Evolutionary conservation across 331 rosid species (phyloP).

Genomic region (Telfairia occidentalis): DNA sequence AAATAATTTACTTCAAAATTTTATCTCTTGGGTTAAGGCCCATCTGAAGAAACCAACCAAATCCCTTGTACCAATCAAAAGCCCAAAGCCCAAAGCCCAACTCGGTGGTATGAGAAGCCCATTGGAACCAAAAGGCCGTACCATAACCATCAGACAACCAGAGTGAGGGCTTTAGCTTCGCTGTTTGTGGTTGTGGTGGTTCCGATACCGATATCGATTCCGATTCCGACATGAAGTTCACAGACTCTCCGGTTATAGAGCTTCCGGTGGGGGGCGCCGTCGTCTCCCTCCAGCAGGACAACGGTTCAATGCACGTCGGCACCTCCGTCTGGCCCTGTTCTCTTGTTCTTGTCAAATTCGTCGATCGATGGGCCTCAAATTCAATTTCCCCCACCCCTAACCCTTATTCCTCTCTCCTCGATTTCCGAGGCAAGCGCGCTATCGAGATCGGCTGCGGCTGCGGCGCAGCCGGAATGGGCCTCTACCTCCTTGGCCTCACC

Average conservation of each 20-base stretch:
- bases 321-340: slow-evolving; percentile 97
- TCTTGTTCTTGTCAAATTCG: slow-evolving; percentile 76
- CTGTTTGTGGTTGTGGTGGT: not conserved
- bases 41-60: not conserved
- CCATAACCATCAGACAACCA: not conserved
- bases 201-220: slow-evolving; percentile 8
- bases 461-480: slow-evolving; percentile 91
- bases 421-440: slow-evolving; percentile 62
- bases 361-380: slow-evolving; percentile 60
- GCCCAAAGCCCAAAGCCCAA: not conserved
- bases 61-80: no score
- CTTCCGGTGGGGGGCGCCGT: slow-evolving; percentile 50
- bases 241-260: slow-evolving; percentile 72
- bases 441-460: slow-evolving; percentile 82
- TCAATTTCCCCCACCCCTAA: not conserved
- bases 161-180: not conserved
- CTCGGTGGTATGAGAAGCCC: no score
- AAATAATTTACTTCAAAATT: no score
- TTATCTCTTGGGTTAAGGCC: not conserved
- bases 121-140: not conserved
- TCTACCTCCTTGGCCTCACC: slow-evolving; percentile 60
- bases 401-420: slow-evolving; percentile 56
- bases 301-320: slow-evolving; percentile 80
- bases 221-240: slow-evolving; percentile 53
- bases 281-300: slow-evolving; percentile 80